Percentiles rank a stretch among this genome's conserved stretches.
phyloP scores from a whole-genome alignment of 2,329 filamentous ascomycete genomes.

The Eutypella sp. region DNA sequence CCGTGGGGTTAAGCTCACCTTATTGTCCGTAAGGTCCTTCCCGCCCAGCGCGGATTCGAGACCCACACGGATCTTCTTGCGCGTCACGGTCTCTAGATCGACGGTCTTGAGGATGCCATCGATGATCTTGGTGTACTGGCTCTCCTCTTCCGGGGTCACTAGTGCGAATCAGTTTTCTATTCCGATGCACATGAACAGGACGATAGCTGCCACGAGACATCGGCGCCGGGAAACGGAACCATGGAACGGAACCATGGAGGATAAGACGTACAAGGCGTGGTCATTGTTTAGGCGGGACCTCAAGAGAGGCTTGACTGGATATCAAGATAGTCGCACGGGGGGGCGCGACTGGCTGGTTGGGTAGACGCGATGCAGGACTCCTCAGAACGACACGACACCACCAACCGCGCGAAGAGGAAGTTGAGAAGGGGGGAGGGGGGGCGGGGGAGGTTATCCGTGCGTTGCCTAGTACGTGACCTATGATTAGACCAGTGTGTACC shows the following conservation, averaged over 20 bases:
- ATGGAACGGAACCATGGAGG: background rate
- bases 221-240: background rate
- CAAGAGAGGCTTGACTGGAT: background rate
- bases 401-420: background rate
- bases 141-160: constrained; percentile 48
- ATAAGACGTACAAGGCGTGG: constrained; percentile 19
- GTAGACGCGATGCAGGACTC: background rate
- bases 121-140: constrained; percentile 53
- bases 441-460: background rate
- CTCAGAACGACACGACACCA: background rate
- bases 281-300: constrained; percentile 16
- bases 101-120: constrained; percentile 54
- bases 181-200: no score
- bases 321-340: background rate
- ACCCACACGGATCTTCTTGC: constrained; percentile 56
- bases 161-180: no score
- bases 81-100: constrained; percentile 58
- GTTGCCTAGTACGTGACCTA: background rate
- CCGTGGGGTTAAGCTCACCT: constrained; percentile 36
- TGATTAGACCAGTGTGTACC: background rate
- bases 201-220: background rate
- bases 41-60: constrained; percentile 50
- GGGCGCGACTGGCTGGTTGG: background rate
- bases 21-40: constrained; percentile 54
- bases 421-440: no score